Percentiles rank a stretch among this genome's conserved stretches.
Evolutionary conservation across 345 rosid genomes (phyloP).

Genomic region (Euphorbia pulcherrima): DNA sequence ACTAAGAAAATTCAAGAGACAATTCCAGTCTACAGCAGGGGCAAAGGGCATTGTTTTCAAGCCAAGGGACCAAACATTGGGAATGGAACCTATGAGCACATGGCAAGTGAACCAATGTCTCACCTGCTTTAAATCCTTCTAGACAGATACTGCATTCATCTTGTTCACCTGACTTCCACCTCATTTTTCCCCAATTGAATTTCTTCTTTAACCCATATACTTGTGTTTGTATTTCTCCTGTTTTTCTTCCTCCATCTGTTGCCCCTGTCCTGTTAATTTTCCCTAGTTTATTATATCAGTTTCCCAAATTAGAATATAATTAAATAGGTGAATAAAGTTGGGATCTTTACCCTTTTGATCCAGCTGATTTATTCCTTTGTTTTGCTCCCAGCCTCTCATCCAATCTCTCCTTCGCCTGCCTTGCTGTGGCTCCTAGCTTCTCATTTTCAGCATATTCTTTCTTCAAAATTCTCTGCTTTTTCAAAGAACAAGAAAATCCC

Average conservation of each 20-base stretch:
- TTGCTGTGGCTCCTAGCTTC: conserved; percentile 58
- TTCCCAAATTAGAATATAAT: neutral
- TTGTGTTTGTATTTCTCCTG: too few species aligned
- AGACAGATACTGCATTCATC: conserved; percentile 83
- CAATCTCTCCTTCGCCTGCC: conserved; percentile 81
- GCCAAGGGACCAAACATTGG: conserved; percentile 63
- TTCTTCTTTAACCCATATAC: conserved; percentile 23
- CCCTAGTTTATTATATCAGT: neutral
- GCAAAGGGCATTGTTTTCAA: too few species aligned
- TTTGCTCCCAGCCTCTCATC: conserved; percentile 55
- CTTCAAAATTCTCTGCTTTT: conserved; percentile 27
- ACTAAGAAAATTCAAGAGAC: conserved; percentile 10
- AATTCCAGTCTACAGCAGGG: conserved; percentile 70
- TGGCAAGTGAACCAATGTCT: conserved; percentile 49
- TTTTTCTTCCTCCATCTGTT: too few species aligned
- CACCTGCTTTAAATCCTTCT: conserved; percentile 54
- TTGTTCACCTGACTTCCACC: conserved; percentile 51
- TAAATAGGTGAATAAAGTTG: too few species aligned
- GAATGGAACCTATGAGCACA: conserved; percentile 75
- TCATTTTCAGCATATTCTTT: conserved; percentile 35
- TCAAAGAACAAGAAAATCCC: neutral
- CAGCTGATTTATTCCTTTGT: conserved; percentile 28
- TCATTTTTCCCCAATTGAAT: conserved; percentile 48
- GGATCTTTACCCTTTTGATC: conserved; percentile 40
- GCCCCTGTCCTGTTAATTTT: too few species aligned